These are phyloP conservation scores for Russula compacta DNA, from an alignment of 768 basidiomycete species.

Conservation along the genomic window DNA sequence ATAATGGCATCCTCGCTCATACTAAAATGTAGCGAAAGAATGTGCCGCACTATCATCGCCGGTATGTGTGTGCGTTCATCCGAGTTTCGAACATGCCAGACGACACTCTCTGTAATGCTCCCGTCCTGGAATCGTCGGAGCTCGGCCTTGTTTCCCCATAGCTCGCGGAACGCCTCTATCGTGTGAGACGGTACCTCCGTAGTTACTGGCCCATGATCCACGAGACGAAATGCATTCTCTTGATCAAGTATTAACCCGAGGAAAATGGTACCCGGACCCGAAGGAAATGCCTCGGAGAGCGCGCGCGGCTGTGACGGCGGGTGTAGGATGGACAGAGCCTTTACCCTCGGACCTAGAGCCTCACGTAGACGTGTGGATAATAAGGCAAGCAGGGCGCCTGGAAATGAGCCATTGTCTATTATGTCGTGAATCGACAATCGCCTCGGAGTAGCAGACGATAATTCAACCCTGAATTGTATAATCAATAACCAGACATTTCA, in stretches of 20 bases:
- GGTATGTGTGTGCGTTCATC: conserved; percentile 81
- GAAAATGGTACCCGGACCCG: conserved; percentile 41
- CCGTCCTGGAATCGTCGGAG: conserved; percentile 95
- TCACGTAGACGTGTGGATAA: conserved; percentile 43
- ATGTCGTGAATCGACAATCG: conserved; percentile 36
- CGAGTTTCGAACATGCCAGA: conserved; percentile 80
- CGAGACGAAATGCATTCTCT: conserved; percentile 67
- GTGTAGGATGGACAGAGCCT: conserved; percentile 54
- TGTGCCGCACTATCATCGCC: conserved; percentile 57
- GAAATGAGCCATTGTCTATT: conserved; percentile 53
- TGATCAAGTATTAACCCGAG: conserved; percentile 73
- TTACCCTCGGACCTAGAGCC: conserved; percentile 67
- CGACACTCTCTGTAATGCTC: conserved; percentile 85
- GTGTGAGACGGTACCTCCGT: conserved; percentile 45
- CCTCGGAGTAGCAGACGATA: conserved; percentile 40
- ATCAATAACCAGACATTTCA: neutral
- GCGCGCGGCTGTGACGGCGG: conserved; percentile 38
- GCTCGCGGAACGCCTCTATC: conserved; percentile 56
- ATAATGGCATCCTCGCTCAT: conserved; percentile 43
- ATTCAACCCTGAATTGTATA: conserved; percentile 40
- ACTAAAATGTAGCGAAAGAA: conserved; percentile 72
- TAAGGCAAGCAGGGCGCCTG: conserved; percentile 45
- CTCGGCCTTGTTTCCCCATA: conserved; percentile 92
- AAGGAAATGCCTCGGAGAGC: conserved; percentile 46
- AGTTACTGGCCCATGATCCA: conserved; percentile 85